phyloP scores from a whole-genome alignment of 164 flowering plant species.

The Tetrastigma voinierianum region DNA sequence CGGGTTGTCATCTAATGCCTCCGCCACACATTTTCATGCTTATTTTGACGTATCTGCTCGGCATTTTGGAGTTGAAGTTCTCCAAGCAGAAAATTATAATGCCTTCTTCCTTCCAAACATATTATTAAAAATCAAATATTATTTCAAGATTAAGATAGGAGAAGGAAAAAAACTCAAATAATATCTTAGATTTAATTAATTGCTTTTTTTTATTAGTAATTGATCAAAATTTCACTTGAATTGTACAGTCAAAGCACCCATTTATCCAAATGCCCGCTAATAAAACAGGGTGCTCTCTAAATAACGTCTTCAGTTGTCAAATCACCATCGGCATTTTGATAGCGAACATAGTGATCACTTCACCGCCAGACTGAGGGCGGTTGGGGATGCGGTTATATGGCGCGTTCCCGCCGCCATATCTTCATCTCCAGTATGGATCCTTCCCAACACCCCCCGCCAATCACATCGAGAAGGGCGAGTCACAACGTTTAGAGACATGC shows the following conservation, averaged over 20 bases:
- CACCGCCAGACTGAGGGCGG: constrained; percentile 17
- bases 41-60: constrained; percentile 24
- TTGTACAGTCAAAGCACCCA: constrained; percentile 26
- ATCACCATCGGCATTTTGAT: constrained; percentile 31
- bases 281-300: constrained; percentile 26
- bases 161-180: too few species aligned
- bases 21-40: constrained; percentile 20
- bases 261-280: constrained; percentile 37
- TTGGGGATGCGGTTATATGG: constrained; percentile 29
- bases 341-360: constrained; percentile 25
- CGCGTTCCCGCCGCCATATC: constrained; percentile 29
- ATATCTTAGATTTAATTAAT: too few species aligned
- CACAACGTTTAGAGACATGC: background rate
- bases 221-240: too few species aligned
- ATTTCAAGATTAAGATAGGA: too few species aligned
- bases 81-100: constrained; percentile 18
- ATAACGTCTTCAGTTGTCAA: constrained; percentile 27
- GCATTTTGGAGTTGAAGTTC: constrained; percentile 25
- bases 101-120: too few species aligned
- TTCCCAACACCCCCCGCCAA: constrained; percentile 43
- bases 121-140: too few species aligned
- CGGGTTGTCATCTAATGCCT: constrained; percentile 14
- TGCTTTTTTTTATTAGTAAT: too few species aligned
- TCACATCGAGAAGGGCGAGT: constrained; percentile 8
- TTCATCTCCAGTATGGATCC: constrained; percentile 15